phyloP scores from a whole-genome alignment of 2,329 filamentous ascomycete species.

The Cladosporium sp. region DNA sequence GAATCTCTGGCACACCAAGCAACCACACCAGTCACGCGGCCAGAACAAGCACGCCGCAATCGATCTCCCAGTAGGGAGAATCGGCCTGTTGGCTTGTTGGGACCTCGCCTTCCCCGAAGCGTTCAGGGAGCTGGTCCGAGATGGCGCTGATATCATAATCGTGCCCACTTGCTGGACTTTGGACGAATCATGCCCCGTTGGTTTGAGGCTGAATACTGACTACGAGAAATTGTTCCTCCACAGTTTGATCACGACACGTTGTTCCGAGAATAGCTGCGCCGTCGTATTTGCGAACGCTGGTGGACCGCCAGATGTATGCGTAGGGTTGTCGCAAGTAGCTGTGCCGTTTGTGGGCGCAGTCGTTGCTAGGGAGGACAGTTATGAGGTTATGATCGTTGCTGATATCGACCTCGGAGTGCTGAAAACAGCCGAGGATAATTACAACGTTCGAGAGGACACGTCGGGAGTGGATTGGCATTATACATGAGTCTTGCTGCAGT shows the following conservation, averaged over 20 bases:
- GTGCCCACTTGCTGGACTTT: constrained; percentile 69
- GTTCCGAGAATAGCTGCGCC: constrained; percentile 73
- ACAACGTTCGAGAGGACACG: not conserved
- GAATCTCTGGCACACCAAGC: constrained; percentile 99
- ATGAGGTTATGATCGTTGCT: not conserved
- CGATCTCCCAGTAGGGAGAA: constrained; percentile 65
- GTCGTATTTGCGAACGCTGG: constrained; percentile 72
- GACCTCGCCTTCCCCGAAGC: constrained; percentile 79
- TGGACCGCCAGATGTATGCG: constrained; percentile 59
- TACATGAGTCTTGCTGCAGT: too few species aligned
- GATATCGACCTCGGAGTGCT: not conserved
- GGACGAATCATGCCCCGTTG: constrained; percentile 55
- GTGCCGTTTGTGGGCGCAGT: constrained; percentile 67
- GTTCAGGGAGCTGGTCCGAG: constrained; percentile 68
- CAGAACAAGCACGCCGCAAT: constrained; percentile 51
- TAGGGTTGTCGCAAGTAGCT: constrained; percentile 67
- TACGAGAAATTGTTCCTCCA: constrained; percentile 69
- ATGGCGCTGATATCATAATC: constrained; percentile 67
- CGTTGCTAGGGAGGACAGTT: constrained; percentile 32
- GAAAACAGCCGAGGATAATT: not conserved
- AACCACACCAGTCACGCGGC: constrained; percentile 46
- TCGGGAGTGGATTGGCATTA: not conserved
- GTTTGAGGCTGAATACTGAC: constrained; percentile 58
- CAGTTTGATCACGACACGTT: constrained; percentile 61
- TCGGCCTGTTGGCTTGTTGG: constrained; percentile 74